phyloP scores from a whole-genome alignment of 805 yeast genomes.

The Yueomyces sinensis region DNA sequence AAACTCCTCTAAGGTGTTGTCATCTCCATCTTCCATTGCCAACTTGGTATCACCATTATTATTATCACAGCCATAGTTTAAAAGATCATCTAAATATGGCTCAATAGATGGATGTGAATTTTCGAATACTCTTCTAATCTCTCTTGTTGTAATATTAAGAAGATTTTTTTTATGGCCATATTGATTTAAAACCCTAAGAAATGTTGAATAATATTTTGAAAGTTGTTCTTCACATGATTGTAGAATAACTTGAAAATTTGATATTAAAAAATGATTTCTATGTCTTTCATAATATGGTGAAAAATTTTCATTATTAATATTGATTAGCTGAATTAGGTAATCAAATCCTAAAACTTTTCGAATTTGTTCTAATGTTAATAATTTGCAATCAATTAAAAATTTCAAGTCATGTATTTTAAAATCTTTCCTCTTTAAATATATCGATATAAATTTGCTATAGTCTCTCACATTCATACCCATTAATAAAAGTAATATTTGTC shows the following conservation, averaged over 20 bases:
- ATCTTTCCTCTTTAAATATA: constrained; percentile 19
- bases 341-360: constrained; percentile 13
- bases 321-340: constrained; percentile 7
- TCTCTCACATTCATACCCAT: constrained; percentile 13
- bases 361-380: constrained; percentile 17
- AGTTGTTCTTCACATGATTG: constrained; percentile 5
- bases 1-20: constrained; percentile 4
- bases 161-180: constrained; percentile 12
- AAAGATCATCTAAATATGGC: constrained; percentile 8
- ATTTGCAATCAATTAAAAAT: constrained; percentile 13
- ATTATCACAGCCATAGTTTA: constrained; percentile 7
- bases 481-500: constrained; percentile 12
- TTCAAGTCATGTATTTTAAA: constrained; percentile 12
- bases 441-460: constrained; percentile 21
- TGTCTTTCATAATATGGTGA: constrained; percentile 12
- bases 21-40: constrained; percentile 4
- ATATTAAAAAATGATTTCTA: constrained; percentile 12
- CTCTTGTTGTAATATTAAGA: constrained; percentile 4
- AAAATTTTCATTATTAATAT: constrained; percentile 1
- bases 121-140: constrained; percentile 6
- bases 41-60: background rate
- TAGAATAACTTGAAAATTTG: constrained; percentile 11
- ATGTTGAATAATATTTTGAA: constrained; percentile 5
- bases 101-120: constrained; percentile 2
- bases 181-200: constrained; percentile 9